Base-by-base conservation (phyloP, 106 monocot species). In the Cymbidium sinense region DNA sequence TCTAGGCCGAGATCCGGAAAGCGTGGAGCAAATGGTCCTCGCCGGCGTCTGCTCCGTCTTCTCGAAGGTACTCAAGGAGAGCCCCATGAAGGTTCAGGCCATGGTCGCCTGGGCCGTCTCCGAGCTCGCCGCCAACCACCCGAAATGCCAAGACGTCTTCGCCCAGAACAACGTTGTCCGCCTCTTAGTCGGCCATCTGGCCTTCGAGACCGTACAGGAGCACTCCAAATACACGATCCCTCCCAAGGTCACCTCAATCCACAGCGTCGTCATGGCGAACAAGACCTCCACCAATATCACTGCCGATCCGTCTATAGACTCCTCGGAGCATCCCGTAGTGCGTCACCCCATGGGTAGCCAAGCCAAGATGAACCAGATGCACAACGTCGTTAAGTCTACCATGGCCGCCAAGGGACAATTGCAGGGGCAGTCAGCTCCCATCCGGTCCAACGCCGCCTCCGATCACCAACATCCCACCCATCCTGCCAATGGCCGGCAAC, bases 141-240 rank as follows among this genome's bases (percentile, higher is more conserved):
- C 84, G 6, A 84, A 85, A 11, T 90, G 88, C 67, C 94, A 94
- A 84, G 91, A 94, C 28, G 79, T 86, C 52, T 91, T 98, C 81
- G 85, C 82, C 5, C 84, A 94, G 88, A 86, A 87, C 88, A 89
- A 91, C 77, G 91, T 85, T 72, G 82, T 94, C 55, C 87, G 94
- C 33, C 82, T 90, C 70, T 88, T 98, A 34, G 94, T 98, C 55
- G 83, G 85, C 10, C 96, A 94, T 67, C 85, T 98, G 75, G 96
- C 96, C 12, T 90, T 92, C 44, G 96, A 94, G 72, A 98, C 94
- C 15, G 86, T 98, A 10, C 88, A 90, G 51, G 96, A 98, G 77
- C 96, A 94, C 47, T 87, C 85, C 78, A 91, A 90, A 78, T 98
- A 98, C 79, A 44, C 83, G 19, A 81, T 94, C 70, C 81, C 84